Conservation (phyloP, 148 eudicot species). For the Rhododendron williamsianum region DNA sequence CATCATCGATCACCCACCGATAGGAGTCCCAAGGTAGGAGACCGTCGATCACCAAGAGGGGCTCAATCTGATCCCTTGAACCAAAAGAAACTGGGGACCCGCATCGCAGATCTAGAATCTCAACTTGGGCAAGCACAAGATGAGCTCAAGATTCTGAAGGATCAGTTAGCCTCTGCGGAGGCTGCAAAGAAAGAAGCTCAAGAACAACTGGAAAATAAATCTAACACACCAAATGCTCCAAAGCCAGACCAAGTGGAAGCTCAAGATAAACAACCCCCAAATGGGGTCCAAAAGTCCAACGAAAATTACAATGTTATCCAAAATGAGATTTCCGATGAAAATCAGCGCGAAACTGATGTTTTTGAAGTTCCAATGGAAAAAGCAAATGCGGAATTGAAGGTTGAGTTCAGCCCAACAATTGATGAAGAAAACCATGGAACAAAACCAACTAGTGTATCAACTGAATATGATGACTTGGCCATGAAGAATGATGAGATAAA, state of each 20-base stretch:
- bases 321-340: conserved; percentile 25
- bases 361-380: conserved; percentile 75
- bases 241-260: conserved; percentile 7
- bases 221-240: conserved; percentile 18
- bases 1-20: conserved; percentile 52
- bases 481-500: conserved; percentile 44
- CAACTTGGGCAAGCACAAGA: conserved; percentile 87
- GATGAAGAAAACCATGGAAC: conserved; percentile 22
- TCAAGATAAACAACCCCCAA: not conserved
- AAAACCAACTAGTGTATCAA: conserved; percentile 17
- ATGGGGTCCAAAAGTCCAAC: not conserved
- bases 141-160: conserved; percentile 76
- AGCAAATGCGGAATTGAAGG: conserved; percentile 20
- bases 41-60: conserved; percentile 58
- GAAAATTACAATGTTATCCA: not conserved
- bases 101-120: conserved; percentile 72
- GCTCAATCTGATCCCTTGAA: conserved; percentile 50
- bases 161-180: conserved; percentile 64
- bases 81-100: conserved; percentile 74
- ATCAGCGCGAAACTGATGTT: conserved; percentile 63
- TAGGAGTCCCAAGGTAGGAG: conserved; percentile 50
- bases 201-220: conserved; percentile 43
- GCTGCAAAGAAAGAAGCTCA: conserved; percentile 65
- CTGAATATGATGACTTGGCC: conserved; percentile 29
- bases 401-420: conserved; percentile 14